Conservation (phyloP, 345 rosid species). For the Isatis tinctoria region DNA sequence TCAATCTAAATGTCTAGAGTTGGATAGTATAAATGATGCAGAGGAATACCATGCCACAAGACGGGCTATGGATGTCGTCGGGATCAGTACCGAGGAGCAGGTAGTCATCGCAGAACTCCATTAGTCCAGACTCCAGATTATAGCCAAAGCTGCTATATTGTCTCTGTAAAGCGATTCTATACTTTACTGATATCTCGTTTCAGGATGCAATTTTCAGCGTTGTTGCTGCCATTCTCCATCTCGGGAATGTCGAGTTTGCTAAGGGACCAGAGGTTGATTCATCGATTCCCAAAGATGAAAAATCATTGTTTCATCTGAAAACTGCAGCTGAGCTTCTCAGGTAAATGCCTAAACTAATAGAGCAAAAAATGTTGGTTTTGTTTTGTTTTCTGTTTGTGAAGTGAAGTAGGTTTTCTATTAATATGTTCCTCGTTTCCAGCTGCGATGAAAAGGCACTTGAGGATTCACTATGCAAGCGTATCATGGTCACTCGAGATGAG, state of each 20-base stretch:
- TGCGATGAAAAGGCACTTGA: constrained; percentile 83
- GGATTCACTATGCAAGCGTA: constrained; percentile 94
- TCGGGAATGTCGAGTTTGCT: constrained; percentile 85
- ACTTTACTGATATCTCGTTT: constrained; percentile 15
- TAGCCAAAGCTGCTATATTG: constrained; percentile 13
- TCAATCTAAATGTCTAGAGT: constrained; percentile 79
- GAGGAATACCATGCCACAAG: constrained; percentile 83
- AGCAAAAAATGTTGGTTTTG: not conserved
- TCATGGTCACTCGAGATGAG: constrained; percentile 97
- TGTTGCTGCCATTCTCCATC: constrained; percentile 94
- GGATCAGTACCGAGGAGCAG: constrained; percentile 88
- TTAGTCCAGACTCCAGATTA: constrained; percentile 6
- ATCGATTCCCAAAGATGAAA: constrained; percentile 85
- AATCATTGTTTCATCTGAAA: constrained; percentile 76
- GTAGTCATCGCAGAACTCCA: constrained; percentile 31
- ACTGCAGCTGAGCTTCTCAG: constrained; percentile 86
- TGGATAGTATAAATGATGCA: constrained; percentile 85
- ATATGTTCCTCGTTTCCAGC: constrained; percentile 39
- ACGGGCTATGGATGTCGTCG: constrained; percentile 94
- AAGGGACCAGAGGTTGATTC: constrained; percentile 89
- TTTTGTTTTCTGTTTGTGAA: not conserved
- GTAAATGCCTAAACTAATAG: constrained; percentile 38
- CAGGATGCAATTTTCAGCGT: constrained; percentile 63
- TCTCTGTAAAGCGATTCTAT: not conserved
- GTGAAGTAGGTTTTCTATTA: constrained; percentile 1